Conservation (phyloP, 1,284 basidiomycete species). For the Psilocybe mexicana region DNA sequence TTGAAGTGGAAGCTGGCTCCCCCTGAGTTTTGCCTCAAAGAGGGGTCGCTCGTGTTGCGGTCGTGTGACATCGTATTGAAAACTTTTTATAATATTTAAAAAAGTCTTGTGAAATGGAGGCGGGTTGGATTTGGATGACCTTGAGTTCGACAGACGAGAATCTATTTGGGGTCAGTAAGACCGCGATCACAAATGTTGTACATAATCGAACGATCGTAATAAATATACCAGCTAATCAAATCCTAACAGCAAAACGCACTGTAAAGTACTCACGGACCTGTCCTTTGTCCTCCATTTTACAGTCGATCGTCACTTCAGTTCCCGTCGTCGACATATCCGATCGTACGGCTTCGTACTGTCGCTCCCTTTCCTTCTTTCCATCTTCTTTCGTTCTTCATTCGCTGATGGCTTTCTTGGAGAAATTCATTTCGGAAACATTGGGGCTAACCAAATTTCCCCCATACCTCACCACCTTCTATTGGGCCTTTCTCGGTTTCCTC, state of each 20-base stretch:
- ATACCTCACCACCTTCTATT: constrained; percentile 50
- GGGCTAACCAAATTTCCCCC: constrained; percentile 39
- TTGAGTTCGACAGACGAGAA: too few species aligned
- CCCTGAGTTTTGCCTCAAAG: too few species aligned
- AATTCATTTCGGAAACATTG: constrained; percentile 29
- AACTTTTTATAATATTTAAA: too few species aligned
- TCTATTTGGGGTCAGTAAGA: too few species aligned
- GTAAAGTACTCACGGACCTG: constrained; percentile 2
- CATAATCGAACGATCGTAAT: too few species aligned
- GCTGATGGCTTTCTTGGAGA: constrained; percentile 22
- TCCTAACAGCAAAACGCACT: not conserved
- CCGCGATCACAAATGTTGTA: too few species aligned
- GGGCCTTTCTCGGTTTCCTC: constrained; percentile 51
- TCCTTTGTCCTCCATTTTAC: constrained; percentile 2
- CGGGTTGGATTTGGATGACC: too few species aligned
- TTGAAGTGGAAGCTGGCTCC: too few species aligned
- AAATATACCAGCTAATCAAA: constrained; percentile 3
- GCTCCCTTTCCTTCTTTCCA: not conserved
- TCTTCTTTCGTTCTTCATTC: not conserved
- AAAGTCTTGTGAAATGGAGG: too few species aligned
- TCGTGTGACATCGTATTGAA: too few species aligned
- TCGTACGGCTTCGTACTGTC: not conserved
- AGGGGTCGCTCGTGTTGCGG: too few species aligned
- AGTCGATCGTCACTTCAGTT: not conserved
- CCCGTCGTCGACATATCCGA: not conserved